Base-by-base conservation (phyloP, 768 basidiomycete species). In the Russula foetens region DNA sequence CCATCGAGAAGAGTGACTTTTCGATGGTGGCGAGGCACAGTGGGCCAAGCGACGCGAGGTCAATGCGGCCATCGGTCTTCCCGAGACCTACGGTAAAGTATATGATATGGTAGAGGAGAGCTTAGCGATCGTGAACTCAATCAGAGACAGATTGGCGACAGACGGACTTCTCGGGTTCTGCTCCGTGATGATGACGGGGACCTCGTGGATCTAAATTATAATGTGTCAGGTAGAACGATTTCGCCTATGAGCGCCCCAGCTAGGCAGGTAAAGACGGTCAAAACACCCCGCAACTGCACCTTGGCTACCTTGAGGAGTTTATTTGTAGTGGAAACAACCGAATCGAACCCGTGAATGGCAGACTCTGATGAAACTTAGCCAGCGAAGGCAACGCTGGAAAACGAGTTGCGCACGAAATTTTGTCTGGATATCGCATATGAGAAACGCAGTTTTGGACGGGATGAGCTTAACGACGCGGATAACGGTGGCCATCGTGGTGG, bases 1-100 rank as follows among this genome's bases (percentile, higher is more conserved):
- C 67, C 94, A 97, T 96, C 1, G 88, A 90, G 75, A 98, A 97
- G 54, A 82, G 79, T 0, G 84, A 83, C 71, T 97, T 97, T 66
- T 86, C 82, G 68, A 83, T 77, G 11, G 84, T 82, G 43, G 79
- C 86, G 35, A 86, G 71, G 60, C 81, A 77, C 28, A 89, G 75
- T 4, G 77, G 64, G 0, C 78, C 86, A 1, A 90, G 77, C 33
- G 79, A 41, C 12, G 56, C n/a, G 7, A 62, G 19, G 29, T 58
- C 15, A 12, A 62, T 24, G 4, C 61, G 61, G 17, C 35, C 56
- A 38, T 62, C 61, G 14, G 61, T 62, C 31, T 35, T 53, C 3
- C 75, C 15, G 72, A 67, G 60, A 80, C 71, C 66, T 81, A 79
- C 92, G 76, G 53, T 82, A 84, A 0, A 84, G 79, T 41, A 82